Evolutionary conservation across 495 filamentous ascomycete genomes (phyloP).

Genomic region (Tuber microsphaerosporum): DNA sequence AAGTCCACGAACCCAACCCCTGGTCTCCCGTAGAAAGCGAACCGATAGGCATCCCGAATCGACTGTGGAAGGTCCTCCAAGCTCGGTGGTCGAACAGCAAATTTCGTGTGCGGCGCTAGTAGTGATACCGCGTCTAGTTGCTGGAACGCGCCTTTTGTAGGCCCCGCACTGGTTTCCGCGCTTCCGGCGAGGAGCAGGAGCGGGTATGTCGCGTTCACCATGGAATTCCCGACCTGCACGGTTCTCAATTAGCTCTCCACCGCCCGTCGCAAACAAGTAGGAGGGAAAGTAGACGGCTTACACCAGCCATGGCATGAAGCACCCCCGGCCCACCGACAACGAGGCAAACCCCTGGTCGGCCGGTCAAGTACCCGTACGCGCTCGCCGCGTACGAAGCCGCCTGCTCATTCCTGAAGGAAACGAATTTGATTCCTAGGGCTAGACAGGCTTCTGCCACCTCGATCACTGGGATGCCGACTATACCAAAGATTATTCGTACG

Average conservation of each 20-base stretch:
- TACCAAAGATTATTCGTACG: slow-evolving; percentile 56
- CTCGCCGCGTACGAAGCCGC: slow-evolving; percentile 58
- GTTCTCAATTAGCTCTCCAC: slow-evolving; percentile 11
- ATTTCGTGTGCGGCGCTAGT: slow-evolving; percentile 55
- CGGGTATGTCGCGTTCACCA: slow-evolving; percentile 53
- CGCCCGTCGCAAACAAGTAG: neutral
- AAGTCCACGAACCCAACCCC: slow-evolving; percentile 57
- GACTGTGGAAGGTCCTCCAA: slow-evolving; percentile 49
- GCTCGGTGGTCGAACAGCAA: slow-evolving; percentile 49
- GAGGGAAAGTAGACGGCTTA: slow-evolving; percentile 35
- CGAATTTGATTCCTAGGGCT: slow-evolving; percentile 57
- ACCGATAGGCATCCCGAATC: slow-evolving; percentile 52
- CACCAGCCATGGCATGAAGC: slow-evolving; percentile 57
- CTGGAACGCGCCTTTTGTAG: slow-evolving; percentile 57
- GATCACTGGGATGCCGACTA: slow-evolving; percentile 60
- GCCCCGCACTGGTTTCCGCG: slow-evolving; percentile 49
- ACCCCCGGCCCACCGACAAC: slow-evolving; percentile 62
- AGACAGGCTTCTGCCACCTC: slow-evolving; percentile 60
- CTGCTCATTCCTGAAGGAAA: slow-evolving; percentile 62
- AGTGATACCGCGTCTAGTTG: slow-evolving; percentile 56
- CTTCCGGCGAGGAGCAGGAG: slow-evolving; percentile 56
- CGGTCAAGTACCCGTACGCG: slow-evolving; percentile 60
- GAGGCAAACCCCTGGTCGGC: slow-evolving; percentile 55
- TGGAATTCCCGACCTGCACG: slow-evolving; percentile 51
- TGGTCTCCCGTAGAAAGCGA: slow-evolving; percentile 54